Evolutionary conservation across 495 filamentous ascomycete genomes (phyloP).

Genomic region (Daldinia grandis): DNA sequence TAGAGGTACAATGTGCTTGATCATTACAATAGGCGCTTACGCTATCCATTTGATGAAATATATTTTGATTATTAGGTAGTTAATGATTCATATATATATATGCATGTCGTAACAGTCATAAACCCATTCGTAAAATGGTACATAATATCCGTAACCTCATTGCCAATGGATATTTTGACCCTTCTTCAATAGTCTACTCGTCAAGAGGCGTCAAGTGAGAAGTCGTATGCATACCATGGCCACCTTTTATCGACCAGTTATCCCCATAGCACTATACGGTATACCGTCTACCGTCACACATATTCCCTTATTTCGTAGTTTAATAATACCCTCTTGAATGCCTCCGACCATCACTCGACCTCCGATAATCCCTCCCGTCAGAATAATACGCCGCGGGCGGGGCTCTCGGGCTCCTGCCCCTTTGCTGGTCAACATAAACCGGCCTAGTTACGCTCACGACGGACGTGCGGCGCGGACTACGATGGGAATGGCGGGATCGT

Average conservation of each 20-base stretch:
- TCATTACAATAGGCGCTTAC: not conserved
- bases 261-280: not conserved
- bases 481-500: constrained; percentile 38
- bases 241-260: not conserved
- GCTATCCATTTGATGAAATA: not conserved
- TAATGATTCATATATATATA: constrained; percentile 16
- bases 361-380: constrained; percentile 33
- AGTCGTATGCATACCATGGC: not conserved
- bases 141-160: not conserved
- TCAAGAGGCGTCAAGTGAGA: not conserved
- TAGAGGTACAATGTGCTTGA: not conserved
- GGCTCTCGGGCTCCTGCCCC: constrained; percentile 39
- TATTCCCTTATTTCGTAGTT: not conserved
- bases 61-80: not conserved
- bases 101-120: constrained; percentile 13
- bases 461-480: constrained; percentile 33
- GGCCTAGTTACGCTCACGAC: constrained; percentile 40
- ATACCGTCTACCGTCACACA: not conserved
- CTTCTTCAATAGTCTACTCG: not conserved
- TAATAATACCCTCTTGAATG: constrained; percentile 25
- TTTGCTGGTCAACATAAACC: constrained; percentile 26
- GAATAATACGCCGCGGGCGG: constrained; percentile 37
- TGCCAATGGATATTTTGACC: not conserved
- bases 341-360: constrained; percentile 32
- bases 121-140: not conserved